These are phyloP conservation scores for Paramecium caudatum DNA, from an alignment of 73 alveolate species.

Conservation along the genomic window DNA sequence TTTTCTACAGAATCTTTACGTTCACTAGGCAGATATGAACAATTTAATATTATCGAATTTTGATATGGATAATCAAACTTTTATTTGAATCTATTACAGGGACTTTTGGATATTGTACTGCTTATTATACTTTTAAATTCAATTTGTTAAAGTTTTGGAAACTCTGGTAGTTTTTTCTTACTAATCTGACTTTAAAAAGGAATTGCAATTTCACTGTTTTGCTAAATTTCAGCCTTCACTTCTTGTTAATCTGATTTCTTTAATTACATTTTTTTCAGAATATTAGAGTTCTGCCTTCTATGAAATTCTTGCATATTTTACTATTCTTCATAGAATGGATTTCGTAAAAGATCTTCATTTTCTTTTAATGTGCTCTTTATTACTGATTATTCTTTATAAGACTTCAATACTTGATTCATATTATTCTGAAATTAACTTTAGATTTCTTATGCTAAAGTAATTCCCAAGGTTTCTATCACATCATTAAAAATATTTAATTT, in stretches of 20 bases:
- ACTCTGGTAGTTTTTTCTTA: neutral
- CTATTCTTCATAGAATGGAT: conserved; percentile 20
- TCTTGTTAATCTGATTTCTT: neutral
- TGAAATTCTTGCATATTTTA: conserved; percentile 33
- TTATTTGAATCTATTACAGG: neutral
- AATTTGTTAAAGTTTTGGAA: too few relatives aligned
- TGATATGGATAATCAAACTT: neutral
- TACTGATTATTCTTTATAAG: neutral
- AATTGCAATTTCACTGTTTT: neutral
- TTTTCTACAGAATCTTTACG: neutral
- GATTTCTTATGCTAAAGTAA: neutral
- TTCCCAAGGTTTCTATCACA: too few relatives aligned
- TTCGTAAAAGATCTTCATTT: neutral
- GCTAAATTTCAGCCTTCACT: neutral
- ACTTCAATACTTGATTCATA: neutral
- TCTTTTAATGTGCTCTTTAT: conserved; percentile 9
- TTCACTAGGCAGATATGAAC: neutral
- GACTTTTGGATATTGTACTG: neutral
- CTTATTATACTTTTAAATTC: neutral
- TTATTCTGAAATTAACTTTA: neutral
- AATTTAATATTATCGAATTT: conserved; percentile 11
- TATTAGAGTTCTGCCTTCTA: neutral
- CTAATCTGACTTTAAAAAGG: neutral
- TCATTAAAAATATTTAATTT: neutral
- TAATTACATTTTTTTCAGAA: neutral